These are phyloP conservation scores for Beauveria brongniartii DNA, from an alignment of 2,329 filamentous ascomycete species.

Conservation along the genomic window DNA sequence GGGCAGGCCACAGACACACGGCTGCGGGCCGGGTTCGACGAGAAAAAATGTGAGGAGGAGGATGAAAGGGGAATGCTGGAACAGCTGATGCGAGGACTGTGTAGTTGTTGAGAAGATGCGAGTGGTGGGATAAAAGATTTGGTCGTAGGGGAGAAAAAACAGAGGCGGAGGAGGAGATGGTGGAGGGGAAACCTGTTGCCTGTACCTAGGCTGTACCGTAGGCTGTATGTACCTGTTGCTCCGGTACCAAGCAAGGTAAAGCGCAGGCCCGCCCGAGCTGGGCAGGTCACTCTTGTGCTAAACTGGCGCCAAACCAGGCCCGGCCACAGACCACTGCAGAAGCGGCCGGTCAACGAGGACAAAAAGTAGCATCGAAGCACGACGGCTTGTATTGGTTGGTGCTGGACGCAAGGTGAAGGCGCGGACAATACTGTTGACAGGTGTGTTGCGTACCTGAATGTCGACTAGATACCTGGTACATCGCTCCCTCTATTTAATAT, in stretches of 20 bases:
- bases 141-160: not conserved
- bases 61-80: not conserved
- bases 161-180: not conserved
- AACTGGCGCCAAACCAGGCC: constrained; percentile 1
- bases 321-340: not conserved
- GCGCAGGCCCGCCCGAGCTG: not conserved
- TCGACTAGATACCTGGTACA: too few relatives aligned
- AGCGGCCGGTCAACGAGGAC: not conserved
- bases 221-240: not conserved
- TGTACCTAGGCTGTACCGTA: not conserved
- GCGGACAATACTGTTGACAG: not conserved
- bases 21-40: not conserved
- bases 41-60: not conserved
- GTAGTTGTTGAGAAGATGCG: not conserved
- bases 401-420: not conserved
- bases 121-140: not conserved
- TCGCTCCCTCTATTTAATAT: not conserved
- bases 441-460: not conserved
- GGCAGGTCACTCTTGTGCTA: not conserved
- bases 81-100: not conserved
- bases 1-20: not conserved
- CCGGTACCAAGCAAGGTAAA: not conserved
- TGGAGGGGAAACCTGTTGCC: constrained; percentile 2
- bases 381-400: not conserved
- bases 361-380: not conserved